These are phyloP conservation scores for Ephemerocybe angulata DNA, from an alignment of 768 basidiomycete species.

Conservation along the genomic window DNA sequence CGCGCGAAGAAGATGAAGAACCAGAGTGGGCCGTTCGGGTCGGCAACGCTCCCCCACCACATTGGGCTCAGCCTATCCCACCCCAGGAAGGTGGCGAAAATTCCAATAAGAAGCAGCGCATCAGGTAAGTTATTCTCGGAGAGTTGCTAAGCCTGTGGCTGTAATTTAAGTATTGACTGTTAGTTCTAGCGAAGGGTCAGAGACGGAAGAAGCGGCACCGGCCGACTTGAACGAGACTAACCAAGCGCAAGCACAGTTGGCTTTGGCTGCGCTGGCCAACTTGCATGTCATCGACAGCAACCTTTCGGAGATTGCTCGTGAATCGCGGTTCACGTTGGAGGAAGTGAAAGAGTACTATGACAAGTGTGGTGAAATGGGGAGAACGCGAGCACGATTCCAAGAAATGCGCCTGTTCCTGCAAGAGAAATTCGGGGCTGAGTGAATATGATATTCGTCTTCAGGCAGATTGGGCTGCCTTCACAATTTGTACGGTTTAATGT, in stretches of 20 bases:
- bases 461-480: too few species aligned
- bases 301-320: conserved; percentile 61
- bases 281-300: conserved; percentile 67
- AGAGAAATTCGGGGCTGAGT: conserved; percentile 36
- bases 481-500: conserved; percentile 8
- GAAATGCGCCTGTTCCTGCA: conserved; percentile 57
- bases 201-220: conserved; percentile 5
- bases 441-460: too few species aligned
- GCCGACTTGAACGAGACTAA: conserved; percentile 15
- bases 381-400: conserved; percentile 61
- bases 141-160: neutral
- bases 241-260: conserved; percentile 12
- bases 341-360: conserved; percentile 81
- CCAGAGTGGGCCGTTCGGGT: conserved; percentile 65
- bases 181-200: conserved; percentile 3
- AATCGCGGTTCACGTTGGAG: conserved; percentile 67
- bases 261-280: conserved; percentile 34
- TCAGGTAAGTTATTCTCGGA: conserved; percentile 32
- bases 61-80: conserved; percentile 51
- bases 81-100: conserved; percentile 21
- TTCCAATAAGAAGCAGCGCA: conserved; percentile 42
- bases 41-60: conserved; percentile 59
- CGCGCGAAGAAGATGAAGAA: conserved; percentile 62
- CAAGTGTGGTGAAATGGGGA: conserved; percentile 65
- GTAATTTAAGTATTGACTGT: conserved; percentile 1